Base-by-base conservation (phyloP, 1,284 basidiomycete species). In the Tylopilus sp. region DNA sequence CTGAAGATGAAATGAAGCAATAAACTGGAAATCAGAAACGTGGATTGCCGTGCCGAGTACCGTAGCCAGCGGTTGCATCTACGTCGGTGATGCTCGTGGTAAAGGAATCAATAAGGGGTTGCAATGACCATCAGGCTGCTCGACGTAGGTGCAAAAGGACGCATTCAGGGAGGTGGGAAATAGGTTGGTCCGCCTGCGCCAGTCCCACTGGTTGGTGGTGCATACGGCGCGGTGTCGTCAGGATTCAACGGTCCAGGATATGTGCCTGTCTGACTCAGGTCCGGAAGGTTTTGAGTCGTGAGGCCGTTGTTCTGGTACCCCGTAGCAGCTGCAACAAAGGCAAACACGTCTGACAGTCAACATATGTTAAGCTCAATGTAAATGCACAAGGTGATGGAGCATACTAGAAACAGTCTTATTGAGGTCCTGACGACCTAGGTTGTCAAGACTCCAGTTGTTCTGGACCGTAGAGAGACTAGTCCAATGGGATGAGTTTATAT, bases 381-480 rank as follows among this genome's bases (percentile, higher is more conserved):
- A 18, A 3, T 35, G 31, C 10, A 17, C 3, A 2, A 21, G 17
- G 5, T 12, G 31, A 50, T 15, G 12, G 8, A 34, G 11, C 67
- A 31, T 12, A 66, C 67, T 69, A 26, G 59, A 18, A 33, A 68
- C 18, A 2, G 65, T 67, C 65, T 68, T 65, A 68, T 80, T 79
- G 38, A 72, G 71, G 60, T 84, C 82, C 33, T 74, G 72, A 37
- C 82, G 76, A 18, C 83, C 82, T 33, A 85, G 77, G 12, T 76
- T 77, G 38, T 74, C 74, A 20, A 85, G 75, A 15, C 67, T 69
- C 82, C 85, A 88, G 71, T 88, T 88, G 39, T 76, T 75, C 68
- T 86, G 64, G 28, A 83, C 74, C 11, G 82, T 81, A 7, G 78
- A 77, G 40, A 87, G 66, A 18, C 67, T 69, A 9, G 42, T 11